These are phyloP conservation scores for Naegleria lovaniensis DNA, from an alignment of 208 protist species.

Conservation along the genomic window DNA sequence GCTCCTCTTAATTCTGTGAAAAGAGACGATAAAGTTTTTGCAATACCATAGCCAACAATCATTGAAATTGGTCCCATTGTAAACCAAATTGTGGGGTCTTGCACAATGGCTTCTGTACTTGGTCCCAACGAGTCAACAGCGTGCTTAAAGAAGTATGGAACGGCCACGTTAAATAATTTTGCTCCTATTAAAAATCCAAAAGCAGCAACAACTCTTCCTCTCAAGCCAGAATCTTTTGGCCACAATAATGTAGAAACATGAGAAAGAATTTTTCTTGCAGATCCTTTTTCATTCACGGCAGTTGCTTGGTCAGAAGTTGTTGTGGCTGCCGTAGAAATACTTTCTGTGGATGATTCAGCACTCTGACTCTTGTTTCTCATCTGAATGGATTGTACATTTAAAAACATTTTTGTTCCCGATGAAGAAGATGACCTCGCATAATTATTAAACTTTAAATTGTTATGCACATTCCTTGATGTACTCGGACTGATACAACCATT, in stretches of 20 bases:
- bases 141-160: constrained; percentile 20
- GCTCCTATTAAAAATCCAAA: neutral
- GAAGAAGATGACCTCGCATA: too few relatives aligned
- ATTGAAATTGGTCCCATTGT: neutral
- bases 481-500: too few relatives aligned
- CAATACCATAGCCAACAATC: constrained; percentile 19
- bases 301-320: neutral
- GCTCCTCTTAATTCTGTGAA: constrained; percentile 17
- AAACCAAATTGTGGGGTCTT: neutral
- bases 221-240: neutral
- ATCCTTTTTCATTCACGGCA: neutral
- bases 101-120: neutral
- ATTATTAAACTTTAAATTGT: too few relatives aligned
- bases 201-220: neutral
- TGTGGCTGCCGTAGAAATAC: too few relatives aligned
- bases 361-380: too few relatives aligned
- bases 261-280: neutral
- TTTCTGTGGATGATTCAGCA: too few relatives aligned
- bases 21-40: neutral
- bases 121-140: neutral
- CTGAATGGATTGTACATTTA: too few relatives aligned
- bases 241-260: neutral
- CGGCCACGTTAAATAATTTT: constrained; percentile 7
- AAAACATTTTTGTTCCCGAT: too few relatives aligned
- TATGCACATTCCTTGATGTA: too few relatives aligned